Conservation (phyloP, 495 filamentous ascomycete species). For the Aspergillus ellipticus region DNA sequence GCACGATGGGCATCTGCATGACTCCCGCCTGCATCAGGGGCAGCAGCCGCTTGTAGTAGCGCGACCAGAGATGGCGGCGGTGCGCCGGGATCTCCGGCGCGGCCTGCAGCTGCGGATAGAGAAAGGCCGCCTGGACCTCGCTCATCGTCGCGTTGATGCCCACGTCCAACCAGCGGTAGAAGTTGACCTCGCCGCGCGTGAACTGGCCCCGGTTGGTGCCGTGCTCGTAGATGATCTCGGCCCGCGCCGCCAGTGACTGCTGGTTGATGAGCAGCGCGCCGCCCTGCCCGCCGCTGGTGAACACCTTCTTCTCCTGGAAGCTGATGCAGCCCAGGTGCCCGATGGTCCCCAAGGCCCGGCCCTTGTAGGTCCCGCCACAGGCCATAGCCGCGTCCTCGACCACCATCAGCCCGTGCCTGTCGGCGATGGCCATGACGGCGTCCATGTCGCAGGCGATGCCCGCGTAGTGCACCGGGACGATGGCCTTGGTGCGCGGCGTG, state of each 20-base stretch:
- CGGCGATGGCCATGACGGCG: slow-evolving; percentile 14
- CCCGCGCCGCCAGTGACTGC: slow-evolving; percentile 4
- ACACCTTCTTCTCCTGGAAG: slow-evolving; percentile 26
- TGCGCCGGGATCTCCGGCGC: slow-evolving; percentile 14
- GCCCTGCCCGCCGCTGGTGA: slow-evolving; percentile 19
- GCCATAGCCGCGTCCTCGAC: slow-evolving; percentile 22
- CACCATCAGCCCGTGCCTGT: slow-evolving; percentile 15
- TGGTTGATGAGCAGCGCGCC: slow-evolving; percentile 21
- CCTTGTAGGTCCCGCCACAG: slow-evolving; percentile 11
- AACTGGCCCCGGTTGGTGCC: slow-evolving; percentile 20
- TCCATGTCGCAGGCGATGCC: slow-evolving; percentile 24
- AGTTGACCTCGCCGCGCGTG: slow-evolving; percentile 17
- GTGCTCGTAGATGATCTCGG: slow-evolving; percentile 19
- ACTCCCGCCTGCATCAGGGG: slow-evolving; percentile 6
- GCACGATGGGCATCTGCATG: slow-evolving; percentile 3
- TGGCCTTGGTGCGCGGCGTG: slow-evolving; percentile 16
- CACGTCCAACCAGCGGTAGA: slow-evolving; percentile 16
- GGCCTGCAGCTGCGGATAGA: slow-evolving; percentile 19
- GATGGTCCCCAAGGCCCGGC: slow-evolving; percentile 9
- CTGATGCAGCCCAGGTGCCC: slow-evolving; percentile 22
- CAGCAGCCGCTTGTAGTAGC: neutral
- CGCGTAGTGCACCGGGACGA: slow-evolving; percentile 22
- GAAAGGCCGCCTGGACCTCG: slow-evolving; percentile 21
- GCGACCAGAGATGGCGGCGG: neutral
- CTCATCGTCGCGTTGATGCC: slow-evolving; percentile 15